These are phyloP conservation scores for Bretziella fagacearum DNA, from an alignment of 2,329 filamentous ascomycete genomes.

Conservation along the genomic window DNA sequence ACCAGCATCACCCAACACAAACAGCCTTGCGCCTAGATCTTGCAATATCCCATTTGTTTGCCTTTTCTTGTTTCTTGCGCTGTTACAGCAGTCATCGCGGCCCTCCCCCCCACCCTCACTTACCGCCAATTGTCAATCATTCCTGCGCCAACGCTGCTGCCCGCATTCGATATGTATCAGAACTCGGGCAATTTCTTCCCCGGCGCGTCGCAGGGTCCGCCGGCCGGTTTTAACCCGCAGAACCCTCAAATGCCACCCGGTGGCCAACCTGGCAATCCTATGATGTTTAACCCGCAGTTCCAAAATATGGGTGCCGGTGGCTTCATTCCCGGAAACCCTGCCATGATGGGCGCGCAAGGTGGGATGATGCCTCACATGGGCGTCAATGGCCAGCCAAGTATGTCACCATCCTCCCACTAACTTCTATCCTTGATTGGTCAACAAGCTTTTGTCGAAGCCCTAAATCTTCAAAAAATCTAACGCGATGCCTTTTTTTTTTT, in stretches of 20 bases:
- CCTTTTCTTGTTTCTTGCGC: no score
- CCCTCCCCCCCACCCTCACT: no score
- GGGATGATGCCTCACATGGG: conserved; percentile 50
- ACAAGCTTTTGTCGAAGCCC: not conserved
- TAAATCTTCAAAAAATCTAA: no score
- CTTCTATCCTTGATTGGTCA: not conserved
- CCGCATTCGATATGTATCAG: conserved; percentile 12
- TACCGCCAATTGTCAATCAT: no score
- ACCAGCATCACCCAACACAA: no score
- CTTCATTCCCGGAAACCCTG: conserved; percentile 30
- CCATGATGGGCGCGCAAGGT: conserved; percentile 39
- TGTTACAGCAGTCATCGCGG: no score
- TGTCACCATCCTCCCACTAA: not conserved
- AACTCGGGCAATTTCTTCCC: conserved; percentile 12
- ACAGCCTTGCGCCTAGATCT: no score
- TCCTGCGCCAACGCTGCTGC: not conserved
- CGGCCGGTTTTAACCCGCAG: conserved; percentile 12
- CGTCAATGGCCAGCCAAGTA: conserved; percentile 29
- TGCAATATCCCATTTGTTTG: no score
- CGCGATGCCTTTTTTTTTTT: not conserved
- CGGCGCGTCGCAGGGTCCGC: conserved; percentile 10
- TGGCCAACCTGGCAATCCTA: conserved; percentile 11
- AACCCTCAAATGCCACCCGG: conserved; percentile 12
- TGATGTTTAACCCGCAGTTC: conserved; percentile 14
- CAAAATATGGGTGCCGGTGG: conserved; percentile 31